These are phyloP conservation scores for Bonia amplexicaulis DNA, from an alignment of 176 grass and related monocot genomes.

Conservation along the genomic window DNA sequence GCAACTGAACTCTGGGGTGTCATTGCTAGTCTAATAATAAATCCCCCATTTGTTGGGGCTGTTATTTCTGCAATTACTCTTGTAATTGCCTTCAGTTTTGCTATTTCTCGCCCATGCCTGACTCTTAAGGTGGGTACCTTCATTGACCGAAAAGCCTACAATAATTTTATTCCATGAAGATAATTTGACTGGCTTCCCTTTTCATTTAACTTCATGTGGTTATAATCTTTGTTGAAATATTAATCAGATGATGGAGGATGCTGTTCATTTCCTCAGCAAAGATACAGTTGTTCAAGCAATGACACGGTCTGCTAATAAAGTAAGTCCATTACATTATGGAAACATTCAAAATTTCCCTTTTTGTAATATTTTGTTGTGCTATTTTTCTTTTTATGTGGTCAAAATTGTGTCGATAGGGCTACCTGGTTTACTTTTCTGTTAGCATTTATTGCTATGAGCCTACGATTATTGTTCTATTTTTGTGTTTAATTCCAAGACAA, in stretches of 20 bases:
- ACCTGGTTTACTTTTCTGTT: constrained; percentile 1
- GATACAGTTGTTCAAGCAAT: constrained; percentile 96
- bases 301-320: constrained; percentile 86
- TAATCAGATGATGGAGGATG: constrained; percentile 95
- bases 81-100: constrained; percentile 94
- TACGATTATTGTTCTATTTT: no score
- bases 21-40: constrained; percentile 81
- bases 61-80: constrained; percentile 79
- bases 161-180: constrained; percentile 7
- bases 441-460: not conserved
- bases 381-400: no score
- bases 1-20: constrained; percentile 96
- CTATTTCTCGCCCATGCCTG: constrained; percentile 83
- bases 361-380: not conserved
- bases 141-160: not conserved
- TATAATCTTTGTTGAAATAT: constrained; percentile 3
- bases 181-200: constrained; percentile 7
- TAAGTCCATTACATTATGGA: constrained; percentile 24
- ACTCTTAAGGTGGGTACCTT: constrained; percentile 74
- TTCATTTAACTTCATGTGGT: constrained; percentile 1
- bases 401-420: not conserved
- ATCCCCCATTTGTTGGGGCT: constrained; percentile 88
- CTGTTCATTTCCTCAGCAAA: constrained; percentile 88
- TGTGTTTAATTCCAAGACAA: no score
- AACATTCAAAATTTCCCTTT: not conserved